A percentile compares a stretch with the other conserved stretches of the same genome.
Evolutionary conservation across 2,329 filamentous ascomycete genomes (phyloP).

Genomic region (Ploettnerulaceae sp.): DNA sequence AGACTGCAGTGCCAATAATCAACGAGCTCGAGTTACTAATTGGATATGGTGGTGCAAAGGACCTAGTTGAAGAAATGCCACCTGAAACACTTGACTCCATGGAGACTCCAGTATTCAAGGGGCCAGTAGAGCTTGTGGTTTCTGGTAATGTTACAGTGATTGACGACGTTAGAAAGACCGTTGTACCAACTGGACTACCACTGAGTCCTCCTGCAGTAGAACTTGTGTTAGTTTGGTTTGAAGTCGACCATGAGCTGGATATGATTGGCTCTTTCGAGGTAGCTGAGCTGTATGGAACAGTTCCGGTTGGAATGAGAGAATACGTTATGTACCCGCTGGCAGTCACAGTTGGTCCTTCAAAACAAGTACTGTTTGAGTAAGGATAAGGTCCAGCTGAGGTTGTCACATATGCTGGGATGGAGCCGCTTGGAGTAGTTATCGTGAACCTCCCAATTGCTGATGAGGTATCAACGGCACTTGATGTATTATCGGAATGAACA

Average conservation of each 20-base stretch:
- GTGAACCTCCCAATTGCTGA: background rate
- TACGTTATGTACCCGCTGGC: background rate
- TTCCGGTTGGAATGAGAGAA: constrained; percentile 7
- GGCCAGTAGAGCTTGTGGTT: background rate
- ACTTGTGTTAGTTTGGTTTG: constrained; percentile 5
- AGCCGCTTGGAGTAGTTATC: background rate
- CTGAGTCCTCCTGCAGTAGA: background rate
- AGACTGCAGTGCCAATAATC: background rate
- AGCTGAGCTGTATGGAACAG: constrained; percentile 1
- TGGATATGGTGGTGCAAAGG: background rate
- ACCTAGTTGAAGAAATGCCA: constrained; percentile 1
- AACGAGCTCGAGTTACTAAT: background rate
- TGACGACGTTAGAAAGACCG: background rate
- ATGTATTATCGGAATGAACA: constrained; percentile 1
- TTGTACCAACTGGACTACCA: background rate
- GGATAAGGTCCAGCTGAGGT: constrained; percentile 7
- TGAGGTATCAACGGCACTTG: constrained; percentile 1
- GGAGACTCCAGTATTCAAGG: constrained; percentile 8
- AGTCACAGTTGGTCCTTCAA: background rate
- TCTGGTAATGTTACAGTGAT: constrained; percentile 1
- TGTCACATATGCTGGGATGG: background rate
- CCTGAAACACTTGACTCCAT: background rate
- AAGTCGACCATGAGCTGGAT: background rate
- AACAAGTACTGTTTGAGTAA: constrained; percentile 1
- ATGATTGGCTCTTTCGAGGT: too few species aligned